Base-by-base conservation (phyloP, 352 stramenopile species). In the Phytopythium montanum region DNA sequence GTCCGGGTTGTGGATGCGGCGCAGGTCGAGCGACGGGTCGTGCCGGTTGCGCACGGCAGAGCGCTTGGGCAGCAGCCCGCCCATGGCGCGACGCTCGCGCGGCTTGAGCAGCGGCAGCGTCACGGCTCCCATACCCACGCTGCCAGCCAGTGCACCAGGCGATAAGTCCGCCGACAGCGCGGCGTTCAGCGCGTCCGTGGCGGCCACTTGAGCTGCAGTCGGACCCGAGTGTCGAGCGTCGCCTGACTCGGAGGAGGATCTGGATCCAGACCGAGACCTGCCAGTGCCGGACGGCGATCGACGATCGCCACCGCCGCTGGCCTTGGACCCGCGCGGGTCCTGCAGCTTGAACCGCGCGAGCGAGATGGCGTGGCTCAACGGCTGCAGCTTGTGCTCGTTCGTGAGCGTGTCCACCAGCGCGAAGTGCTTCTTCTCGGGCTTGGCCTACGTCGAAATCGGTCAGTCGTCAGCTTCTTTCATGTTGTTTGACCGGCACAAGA, bases 1-100 rank as follows among this genome's bases (percentile, higher is more conserved):
- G 50, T 87, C 72, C 6, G 81, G 79, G 31, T 82, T 81, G 69
- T 92, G 79, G 45, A 90, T 80, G 18, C 82, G 74, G 28, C 82
- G 78, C 28, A 89, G 76, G 51, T 92, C 82, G 4, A 85, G 70
- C 34, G 73, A 81, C 39, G 76, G 76, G 45, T 92, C 82, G 54
- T 89, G 65, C 1, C 81, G 79, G 31, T 69, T 85, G 0, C 82
- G 70, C 49, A 90, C 72, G 6, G 68, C 72, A 42, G 82, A 92
- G 14, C 80, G 70, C 58, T 90, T 90, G 31, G 79, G 81, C 42
- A 88, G 59, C 18, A 81, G 54, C 7, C 83, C 83, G n/a, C 83
- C 83, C 76, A 92, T 90, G 5, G 60, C 36, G 16, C 76, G 75
- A 36, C 79, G 84, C 49, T 90, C 81, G 5, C 76, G 76, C 0